Evolutionary conservation across 352 stramenopile genomes (phyloP).

Genomic region (Peronosclerospora sorghi): DNA sequence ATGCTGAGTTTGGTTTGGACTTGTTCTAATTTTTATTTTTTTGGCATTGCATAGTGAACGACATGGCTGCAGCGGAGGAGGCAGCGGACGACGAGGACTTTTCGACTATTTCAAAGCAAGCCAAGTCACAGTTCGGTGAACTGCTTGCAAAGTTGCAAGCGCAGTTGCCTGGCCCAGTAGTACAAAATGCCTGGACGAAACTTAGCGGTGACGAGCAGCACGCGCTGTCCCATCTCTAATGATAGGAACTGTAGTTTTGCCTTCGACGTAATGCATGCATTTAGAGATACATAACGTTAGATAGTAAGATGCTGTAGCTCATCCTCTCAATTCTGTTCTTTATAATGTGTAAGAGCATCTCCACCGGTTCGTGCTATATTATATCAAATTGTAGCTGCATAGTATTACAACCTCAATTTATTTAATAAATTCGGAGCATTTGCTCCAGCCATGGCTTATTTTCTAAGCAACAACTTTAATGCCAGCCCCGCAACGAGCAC

Average conservation of each 20-base stretch:
- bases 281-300: no score
- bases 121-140: constrained; percentile 42
- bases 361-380: no score
- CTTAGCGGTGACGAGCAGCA: constrained; percentile 65
- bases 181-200: constrained; percentile 58
- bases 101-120: constrained; percentile 52
- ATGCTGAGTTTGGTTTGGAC: constrained; percentile 3
- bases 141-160: constrained; percentile 59
- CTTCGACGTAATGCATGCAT: no score
- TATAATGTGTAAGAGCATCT: no score
- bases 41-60: constrained; percentile 34
- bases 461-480: constrained; percentile 61
- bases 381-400: no score
- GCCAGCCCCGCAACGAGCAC: constrained; percentile 63
- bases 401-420: no score
- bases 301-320: no score
- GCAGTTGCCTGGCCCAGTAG: constrained; percentile 41
- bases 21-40: constrained; percentile 6
- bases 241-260: no score
- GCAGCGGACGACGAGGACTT: constrained; percentile 56
- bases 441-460: constrained; percentile 28
- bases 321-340: no score
- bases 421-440: neutral
- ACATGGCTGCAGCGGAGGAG: constrained; percentile 44
- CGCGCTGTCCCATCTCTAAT: constrained; percentile 50